Evolutionary conservation across 495 filamentous ascomycete genomes (phyloP), one percentile per base, ranked within the genome.

Genomic region (Trichoderma erinaceum): DNA sequence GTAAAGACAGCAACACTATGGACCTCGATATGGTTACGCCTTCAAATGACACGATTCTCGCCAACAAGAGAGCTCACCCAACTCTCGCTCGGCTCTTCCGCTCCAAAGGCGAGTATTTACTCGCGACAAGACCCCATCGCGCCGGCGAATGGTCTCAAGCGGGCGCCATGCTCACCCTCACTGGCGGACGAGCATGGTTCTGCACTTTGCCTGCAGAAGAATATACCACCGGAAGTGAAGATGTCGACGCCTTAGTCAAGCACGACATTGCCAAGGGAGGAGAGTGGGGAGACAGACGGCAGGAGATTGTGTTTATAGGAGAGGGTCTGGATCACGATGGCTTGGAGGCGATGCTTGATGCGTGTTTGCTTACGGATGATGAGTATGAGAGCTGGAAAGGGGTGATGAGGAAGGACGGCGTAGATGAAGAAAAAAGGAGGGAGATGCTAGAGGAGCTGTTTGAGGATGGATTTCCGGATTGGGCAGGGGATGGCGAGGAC

Each of bases 81-180:
- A 73, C 78, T 3, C 80, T 84, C 66, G 71, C 68, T 0, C 72
- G 71, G 15, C 71, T 77, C 41, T 67, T 77, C 25, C 72, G 75
- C 43, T 77, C 75, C 4, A 77, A 77, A 23, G 75, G 75, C 3
- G 74, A 73, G 16, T 46, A 74, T 16, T 75, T 71, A 69, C 61
- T 77, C 1, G 73, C 75, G 6, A 75, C 73, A 0, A 77, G 82
- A 2, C 78, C 80, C 0, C 71, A 75, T 65, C 79, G 80, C 21
- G 79, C 78, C 23, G 84, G 84, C 64, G 84, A 86, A 73, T 87
- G 84, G 85, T 84, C 81, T n/a, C 84, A 86, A 71, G 84, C 85
- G 1, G 84, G 85, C 4, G 83, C 80, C 6, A 87, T 87, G 81
- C 71, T 87, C 65, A 87, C 84, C 0, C 71, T 87, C 23, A 75